Evolutionary conservation across 106 monocot species (phyloP).

Genomic region (Cymbidium sinense): DNA sequence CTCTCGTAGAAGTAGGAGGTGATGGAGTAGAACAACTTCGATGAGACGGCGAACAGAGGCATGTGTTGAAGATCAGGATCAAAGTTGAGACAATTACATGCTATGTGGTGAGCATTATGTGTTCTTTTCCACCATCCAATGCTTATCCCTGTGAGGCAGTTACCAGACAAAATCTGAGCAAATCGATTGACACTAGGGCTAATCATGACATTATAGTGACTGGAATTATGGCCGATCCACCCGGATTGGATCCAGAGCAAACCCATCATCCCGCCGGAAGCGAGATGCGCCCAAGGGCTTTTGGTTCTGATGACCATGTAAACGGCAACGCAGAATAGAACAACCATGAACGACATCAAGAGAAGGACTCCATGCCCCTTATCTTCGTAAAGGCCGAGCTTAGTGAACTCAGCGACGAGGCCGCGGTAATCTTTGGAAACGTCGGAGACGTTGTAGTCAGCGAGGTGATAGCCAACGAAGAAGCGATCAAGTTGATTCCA

Average conservation of each 20-base stretch:
- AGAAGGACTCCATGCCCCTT: slow-evolving; percentile 28
- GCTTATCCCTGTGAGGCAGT: slow-evolving; percentile 51
- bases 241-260: slow-evolving; percentile 60
- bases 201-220: slow-evolving; percentile 46
- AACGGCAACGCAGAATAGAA: slow-evolving; percentile 23
- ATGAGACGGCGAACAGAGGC: slow-evolving; percentile 50
- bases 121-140: slow-evolving; percentile 72
- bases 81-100: slow-evolving; percentile 63
- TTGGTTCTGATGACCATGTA: slow-evolving; percentile 15
- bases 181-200: slow-evolving; percentile 13
- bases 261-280: slow-evolving; percentile 40
- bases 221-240: slow-evolving; percentile 70
- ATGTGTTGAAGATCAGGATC: slow-evolving; percentile 72
- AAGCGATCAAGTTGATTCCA: slow-evolving; percentile 48
- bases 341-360: slow-evolving; percentile 16
- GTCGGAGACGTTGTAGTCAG: slow-evolving; percentile 53
- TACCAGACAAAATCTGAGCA: slow-evolving; percentile 32
- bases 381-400: slow-evolving; percentile 41
- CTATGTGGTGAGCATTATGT: slow-evolving; percentile 76
- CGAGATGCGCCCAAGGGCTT: slow-evolving; percentile 18
- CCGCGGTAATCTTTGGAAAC: slow-evolving; percentile 59
- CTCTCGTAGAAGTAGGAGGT: slow-evolving; percentile 46
- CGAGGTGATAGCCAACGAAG: slow-evolving; percentile 37
- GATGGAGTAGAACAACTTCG: slow-evolving; percentile 41
- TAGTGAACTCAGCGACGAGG: slow-evolving; percentile 41